A percentile compares a stretch with the other conserved stretches of the same genome.
These are phyloP conservation scores for Cyberlindnera galapagoensis DNA, from an alignment of 805 yeast genomes.

Conservation along the genomic window DNA sequence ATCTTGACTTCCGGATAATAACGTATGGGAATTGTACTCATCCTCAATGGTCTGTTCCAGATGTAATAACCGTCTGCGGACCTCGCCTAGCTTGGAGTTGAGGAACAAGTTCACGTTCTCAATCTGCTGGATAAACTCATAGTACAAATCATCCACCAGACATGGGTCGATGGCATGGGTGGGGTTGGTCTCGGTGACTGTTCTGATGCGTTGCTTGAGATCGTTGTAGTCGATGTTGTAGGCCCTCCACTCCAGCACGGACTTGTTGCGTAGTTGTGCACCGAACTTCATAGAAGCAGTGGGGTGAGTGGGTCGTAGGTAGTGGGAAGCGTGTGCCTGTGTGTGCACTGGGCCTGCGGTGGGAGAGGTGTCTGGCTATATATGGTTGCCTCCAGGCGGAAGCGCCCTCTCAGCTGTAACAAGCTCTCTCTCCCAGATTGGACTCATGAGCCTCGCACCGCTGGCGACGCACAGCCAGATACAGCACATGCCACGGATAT, in stretches of 20 bases:
- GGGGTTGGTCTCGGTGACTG: slow-evolving; percentile 44
- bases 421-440: too few relatives aligned
- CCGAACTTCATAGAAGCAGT: slow-evolving; percentile 91
- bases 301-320: too few relatives aligned
- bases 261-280: slow-evolving; percentile 59
- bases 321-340: too few relatives aligned
- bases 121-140: slow-evolving; percentile 49
- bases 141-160: slow-evolving; percentile 28
- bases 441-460: too few relatives aligned
- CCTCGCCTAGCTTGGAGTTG: slow-evolving; percentile 60
- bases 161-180: slow-evolving; percentile 27
- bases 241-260: slow-evolving; percentile 84
- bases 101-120: slow-evolving; percentile 57
- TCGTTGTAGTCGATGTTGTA: slow-evolving; percentile 82
- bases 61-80: slow-evolving; percentile 42
- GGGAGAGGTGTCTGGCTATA: too few relatives aligned
- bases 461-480: too few relatives aligned
- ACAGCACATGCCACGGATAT: too few relatives aligned
- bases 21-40: neutral
- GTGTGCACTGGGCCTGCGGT: too few relatives aligned
- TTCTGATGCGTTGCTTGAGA: slow-evolving; percentile 57
- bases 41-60: slow-evolving; percentile 32
- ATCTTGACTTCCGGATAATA: slow-evolving; percentile 5
- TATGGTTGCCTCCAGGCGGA: too few relatives aligned
- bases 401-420: too few relatives aligned